phyloP scores from a whole-genome alignment of 805 yeast species.

The Hagleromyces aurorensis region DNA sequence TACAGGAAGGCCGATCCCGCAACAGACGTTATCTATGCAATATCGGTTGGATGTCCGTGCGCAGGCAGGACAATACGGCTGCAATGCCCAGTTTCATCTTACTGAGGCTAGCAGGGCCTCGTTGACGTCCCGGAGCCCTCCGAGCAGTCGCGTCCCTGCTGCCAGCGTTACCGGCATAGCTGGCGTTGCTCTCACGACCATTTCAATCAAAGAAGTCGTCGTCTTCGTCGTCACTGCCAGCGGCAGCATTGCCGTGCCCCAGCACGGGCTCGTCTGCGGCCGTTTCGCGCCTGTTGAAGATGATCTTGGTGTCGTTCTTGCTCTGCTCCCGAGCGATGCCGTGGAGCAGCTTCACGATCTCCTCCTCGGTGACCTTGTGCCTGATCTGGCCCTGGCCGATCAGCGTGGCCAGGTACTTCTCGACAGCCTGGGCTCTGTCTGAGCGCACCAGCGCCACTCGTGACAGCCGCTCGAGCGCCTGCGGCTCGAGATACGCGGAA shows the following conservation, averaged over 20 bases:
- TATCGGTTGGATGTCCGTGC: too few relatives aligned
- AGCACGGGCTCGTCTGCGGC: conserved; percentile 35
- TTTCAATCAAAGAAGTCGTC: conserved; percentile 42
- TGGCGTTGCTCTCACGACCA: too few relatives aligned
- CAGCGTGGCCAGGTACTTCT: conserved; percentile 63
- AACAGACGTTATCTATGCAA: too few relatives aligned
- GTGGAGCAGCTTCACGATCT: conserved; percentile 74
- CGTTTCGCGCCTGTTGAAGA: conserved; percentile 44
- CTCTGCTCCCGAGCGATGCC: conserved; percentile 72
- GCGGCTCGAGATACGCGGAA: conserved; percentile 67
- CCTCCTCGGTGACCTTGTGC: conserved; percentile 69
- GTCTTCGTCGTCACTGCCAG: conserved; percentile 34
- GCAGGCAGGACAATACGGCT: too few relatives aligned
- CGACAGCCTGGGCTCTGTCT: conserved; percentile 85
- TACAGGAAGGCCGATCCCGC: too few relatives aligned
- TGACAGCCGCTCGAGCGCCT: conserved; percentile 80
- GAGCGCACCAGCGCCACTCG: conserved; percentile 85
- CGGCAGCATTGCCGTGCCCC: conserved; percentile 31
- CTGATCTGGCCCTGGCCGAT: conserved; percentile 66
- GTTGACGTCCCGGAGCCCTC: too few relatives aligned
- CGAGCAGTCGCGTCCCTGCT: too few relatives aligned
- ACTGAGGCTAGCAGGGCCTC: too few relatives aligned
- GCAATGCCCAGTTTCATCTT: too few relatives aligned
- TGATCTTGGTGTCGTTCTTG: conserved; percentile 57
- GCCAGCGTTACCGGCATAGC: too few relatives aligned